Evolutionary conservation across 768 basidiomycete genomes (phyloP).

Genomic region (Dictyophora rubrovolvata): DNA sequence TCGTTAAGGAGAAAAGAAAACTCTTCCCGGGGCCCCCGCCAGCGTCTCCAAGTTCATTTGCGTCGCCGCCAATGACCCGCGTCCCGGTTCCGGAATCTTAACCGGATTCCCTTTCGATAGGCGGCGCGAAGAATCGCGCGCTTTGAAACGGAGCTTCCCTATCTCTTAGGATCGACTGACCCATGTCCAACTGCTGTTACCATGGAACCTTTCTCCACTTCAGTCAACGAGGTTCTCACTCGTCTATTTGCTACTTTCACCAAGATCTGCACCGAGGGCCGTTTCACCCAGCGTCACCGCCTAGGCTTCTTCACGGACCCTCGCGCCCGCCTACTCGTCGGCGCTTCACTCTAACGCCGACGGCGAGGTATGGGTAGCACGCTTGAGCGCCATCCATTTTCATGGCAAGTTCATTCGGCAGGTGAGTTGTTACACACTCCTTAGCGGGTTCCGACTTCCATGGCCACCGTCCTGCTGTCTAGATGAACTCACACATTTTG

Average conservation of each 20-base stretch:
- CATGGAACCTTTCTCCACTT: constrained; percentile 85
- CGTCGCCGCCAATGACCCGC: too few relatives aligned
- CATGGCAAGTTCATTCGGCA: constrained; percentile 86
- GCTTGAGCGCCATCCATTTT: constrained; percentile 87
- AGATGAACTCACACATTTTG: constrained; percentile 29
- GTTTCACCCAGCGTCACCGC: constrained; percentile 66
- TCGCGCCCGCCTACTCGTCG: constrained; percentile 69
- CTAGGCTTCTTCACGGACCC: constrained; percentile 70
- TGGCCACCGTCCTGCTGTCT: constrained; percentile 72
- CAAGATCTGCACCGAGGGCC: constrained; percentile 81
- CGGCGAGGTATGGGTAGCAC: constrained; percentile 78
- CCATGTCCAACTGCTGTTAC: too few relatives aligned
- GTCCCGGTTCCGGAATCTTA: too few relatives aligned
- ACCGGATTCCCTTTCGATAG: too few relatives aligned
- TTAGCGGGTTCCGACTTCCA: constrained; percentile 80
- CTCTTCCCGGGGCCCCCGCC: too few relatives aligned
- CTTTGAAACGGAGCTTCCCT: constrained; percentile 69
- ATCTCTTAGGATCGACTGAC: constrained; percentile 78
- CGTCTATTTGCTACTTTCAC: constrained; percentile 85
- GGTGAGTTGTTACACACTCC: constrained; percentile 85
- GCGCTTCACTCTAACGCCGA: constrained; percentile 45
- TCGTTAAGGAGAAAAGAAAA: too few relatives aligned
- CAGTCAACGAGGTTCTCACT: constrained; percentile 81
- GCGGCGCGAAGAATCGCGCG: constrained; percentile 48
- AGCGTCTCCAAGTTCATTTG: too few relatives aligned